phyloP scores from a whole-genome alignment of 768 basidiomycete species.

The Suillus brevipes region DNA sequence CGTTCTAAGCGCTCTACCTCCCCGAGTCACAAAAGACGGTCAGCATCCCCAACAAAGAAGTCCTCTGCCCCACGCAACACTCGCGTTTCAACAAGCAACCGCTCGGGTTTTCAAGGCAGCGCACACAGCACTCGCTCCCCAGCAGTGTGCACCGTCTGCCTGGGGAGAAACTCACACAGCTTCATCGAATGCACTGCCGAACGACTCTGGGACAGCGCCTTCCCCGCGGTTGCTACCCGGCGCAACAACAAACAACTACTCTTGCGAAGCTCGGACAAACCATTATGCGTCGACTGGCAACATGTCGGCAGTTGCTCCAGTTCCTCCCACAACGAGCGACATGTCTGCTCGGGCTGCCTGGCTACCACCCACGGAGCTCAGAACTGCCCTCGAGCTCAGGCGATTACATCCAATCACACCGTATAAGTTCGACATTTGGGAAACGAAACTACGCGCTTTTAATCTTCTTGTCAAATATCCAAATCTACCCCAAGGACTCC shows the following conservation, averaged over 20 bases:
- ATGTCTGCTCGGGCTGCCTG: conserved; percentile 47
- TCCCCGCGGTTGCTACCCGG: fast-evolving
- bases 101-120: neutral
- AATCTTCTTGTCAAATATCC: no score
- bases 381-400: conserved; percentile 14
- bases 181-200: neutral
- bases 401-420: no score
- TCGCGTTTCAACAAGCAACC: no score
- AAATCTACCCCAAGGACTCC: no score
- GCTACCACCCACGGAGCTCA: conserved; percentile 38
- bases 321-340: conserved; percentile 25
- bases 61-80: no score
- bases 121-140: neutral
- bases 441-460: no score
- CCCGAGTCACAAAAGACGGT: no score
- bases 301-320: conserved; percentile 24
- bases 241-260: neutral
- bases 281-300: conserved; percentile 41
- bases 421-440: no score
- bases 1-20: no score
- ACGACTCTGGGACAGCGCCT: neutral
- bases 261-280: conserved; percentile 8
- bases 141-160: neutral
- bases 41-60: no score
- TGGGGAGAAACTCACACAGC: neutral